Evolutionary conservation across 139 green algal species (phyloP).

Genomic region (Chlorella sp.): DNA sequence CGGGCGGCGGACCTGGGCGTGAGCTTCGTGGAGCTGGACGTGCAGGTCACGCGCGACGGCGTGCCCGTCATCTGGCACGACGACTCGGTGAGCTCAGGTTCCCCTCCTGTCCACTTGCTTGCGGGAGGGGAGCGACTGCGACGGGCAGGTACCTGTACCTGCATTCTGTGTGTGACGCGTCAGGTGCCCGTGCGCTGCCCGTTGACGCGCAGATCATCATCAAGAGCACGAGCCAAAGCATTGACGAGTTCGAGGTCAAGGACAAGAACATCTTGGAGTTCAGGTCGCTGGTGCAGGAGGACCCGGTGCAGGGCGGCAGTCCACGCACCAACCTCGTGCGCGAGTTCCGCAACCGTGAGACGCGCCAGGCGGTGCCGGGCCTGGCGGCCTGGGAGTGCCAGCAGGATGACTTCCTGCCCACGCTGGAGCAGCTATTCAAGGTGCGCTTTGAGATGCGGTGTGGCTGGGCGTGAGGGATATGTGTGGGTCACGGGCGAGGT

Average conservation of each 20-base stretch:
- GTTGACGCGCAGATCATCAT: not conserved
- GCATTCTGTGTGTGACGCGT: no score
- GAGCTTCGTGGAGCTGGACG: constrained; percentile 80
- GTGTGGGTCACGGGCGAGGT: no score
- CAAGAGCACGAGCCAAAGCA: no score
- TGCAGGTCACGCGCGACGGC: constrained; percentile 71
- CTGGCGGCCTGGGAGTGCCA: constrained; percentile 34
- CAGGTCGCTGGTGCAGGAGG: not conserved
- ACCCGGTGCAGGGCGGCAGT: not conserved
- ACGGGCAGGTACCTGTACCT: no score
- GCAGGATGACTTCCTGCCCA: constrained; percentile 69
- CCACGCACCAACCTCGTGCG: constrained; percentile 2
- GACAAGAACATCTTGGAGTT: constrained; percentile 9
- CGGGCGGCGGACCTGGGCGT: constrained; percentile 50
- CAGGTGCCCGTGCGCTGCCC: no score
- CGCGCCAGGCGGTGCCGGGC: not conserved
- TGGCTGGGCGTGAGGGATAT: no score
- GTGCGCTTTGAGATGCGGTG: not conserved
- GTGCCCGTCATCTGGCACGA: constrained; percentile 82
- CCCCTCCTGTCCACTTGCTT: no score
- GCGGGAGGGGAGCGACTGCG: no score
- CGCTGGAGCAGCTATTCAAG: constrained; percentile 59
- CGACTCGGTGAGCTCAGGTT: no score
- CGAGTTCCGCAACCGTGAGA: constrained; percentile 17
- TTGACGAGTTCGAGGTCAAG: not conserved